These are phyloP conservation scores for Blastomyces parvus DNA, from an alignment of 2,329 filamentous ascomycete genomes.

Conservation along the genomic window DNA sequence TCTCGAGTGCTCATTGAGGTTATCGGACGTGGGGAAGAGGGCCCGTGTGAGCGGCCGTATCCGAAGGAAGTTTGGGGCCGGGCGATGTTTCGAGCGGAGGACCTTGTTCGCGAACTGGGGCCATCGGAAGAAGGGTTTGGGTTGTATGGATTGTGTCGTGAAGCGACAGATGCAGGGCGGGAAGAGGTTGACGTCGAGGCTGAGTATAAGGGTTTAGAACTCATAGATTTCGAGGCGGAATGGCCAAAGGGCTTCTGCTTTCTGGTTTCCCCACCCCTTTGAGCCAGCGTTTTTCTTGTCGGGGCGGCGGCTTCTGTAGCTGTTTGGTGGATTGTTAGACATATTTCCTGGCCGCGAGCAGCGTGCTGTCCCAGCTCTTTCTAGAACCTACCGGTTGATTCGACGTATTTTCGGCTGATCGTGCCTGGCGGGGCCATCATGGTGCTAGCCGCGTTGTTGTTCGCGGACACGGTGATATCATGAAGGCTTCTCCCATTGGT, in stretches of 20 bases:
- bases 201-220: slow-evolving; percentile 20
- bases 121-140: slow-evolving; percentile 52
- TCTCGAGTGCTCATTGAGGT: slow-evolving; percentile 36
- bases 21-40: slow-evolving; percentile 32
- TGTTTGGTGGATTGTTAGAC: background rate
- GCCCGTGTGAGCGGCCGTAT: slow-evolving; percentile 42
- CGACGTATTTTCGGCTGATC: slow-evolving; percentile 43
- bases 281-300: slow-evolving; percentile 52
- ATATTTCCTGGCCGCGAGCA: slow-evolving; percentile 10
- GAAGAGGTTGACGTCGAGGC: slow-evolving; percentile 32
- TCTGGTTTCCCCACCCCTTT: slow-evolving; percentile 47
- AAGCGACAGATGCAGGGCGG: slow-evolving; percentile 34
- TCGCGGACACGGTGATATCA: slow-evolving; percentile 44
- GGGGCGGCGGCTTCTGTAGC: slow-evolving; percentile 48
- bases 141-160: slow-evolving; percentile 37
- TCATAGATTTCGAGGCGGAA: slow-evolving; percentile 34
- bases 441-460: slow-evolving; percentile 48
- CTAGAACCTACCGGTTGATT: slow-evolving; percentile 37
- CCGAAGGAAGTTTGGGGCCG: slow-evolving; percentile 47
- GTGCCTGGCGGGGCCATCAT: slow-evolving; percentile 38
- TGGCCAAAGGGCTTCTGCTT: slow-evolving; percentile 35
- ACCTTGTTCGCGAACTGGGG: slow-evolving; percentile 41
- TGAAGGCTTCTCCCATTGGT: slow-evolving; percentile 29
- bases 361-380: background rate
- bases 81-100: slow-evolving; percentile 27